Percentiles rank a stretch among this genome's conserved stretches.
These are phyloP conservation scores for Ceriops tagal DNA, from an alignment of 345 rosid species.

Conservation along the genomic window DNA sequence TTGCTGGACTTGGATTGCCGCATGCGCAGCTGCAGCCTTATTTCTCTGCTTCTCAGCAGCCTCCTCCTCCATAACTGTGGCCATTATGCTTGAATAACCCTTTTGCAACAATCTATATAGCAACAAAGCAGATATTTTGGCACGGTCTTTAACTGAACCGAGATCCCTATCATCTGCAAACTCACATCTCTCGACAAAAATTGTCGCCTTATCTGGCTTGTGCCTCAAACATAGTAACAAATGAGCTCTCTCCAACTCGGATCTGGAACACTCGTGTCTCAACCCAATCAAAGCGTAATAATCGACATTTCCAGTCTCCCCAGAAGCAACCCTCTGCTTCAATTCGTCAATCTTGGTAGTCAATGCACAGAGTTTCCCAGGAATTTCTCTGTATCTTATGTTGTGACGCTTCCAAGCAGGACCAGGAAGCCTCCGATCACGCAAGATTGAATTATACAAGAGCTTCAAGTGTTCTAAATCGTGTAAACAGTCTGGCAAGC, in stretches of 20 bases:
- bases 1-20: constrained; percentile 46
- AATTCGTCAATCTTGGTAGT: constrained; percentile 57
- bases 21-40: constrained; percentile 48
- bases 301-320: constrained; percentile 70
- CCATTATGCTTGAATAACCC: constrained; percentile 63
- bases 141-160: constrained; percentile 52
- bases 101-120: constrained; percentile 80
- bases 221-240: constrained; percentile 56
- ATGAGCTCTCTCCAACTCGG: constrained; percentile 77
- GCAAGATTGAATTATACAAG: constrained; percentile 74
- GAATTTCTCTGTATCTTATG: constrained; percentile 78
- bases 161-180: constrained; percentile 52
- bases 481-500: constrained; percentile 84
- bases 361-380: constrained; percentile 67
- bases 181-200: constrained; percentile 65
- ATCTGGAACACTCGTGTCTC: constrained; percentile 66
- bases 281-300: constrained; percentile 68
- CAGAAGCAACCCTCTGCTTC: constrained; percentile 71
- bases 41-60: constrained; percentile 55
- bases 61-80: constrained; percentile 59
- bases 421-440: constrained; percentile 87
- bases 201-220: constrained; percentile 70
- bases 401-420: constrained; percentile 92
- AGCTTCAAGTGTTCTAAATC: constrained; percentile 93
- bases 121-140: constrained; percentile 28